Percentiles rank a stretch among this genome's conserved stretches.
phyloP scores from a whole-genome alignment of 2,329 filamentous ascomycete genomes.

The Fusarium falciforme region DNA sequence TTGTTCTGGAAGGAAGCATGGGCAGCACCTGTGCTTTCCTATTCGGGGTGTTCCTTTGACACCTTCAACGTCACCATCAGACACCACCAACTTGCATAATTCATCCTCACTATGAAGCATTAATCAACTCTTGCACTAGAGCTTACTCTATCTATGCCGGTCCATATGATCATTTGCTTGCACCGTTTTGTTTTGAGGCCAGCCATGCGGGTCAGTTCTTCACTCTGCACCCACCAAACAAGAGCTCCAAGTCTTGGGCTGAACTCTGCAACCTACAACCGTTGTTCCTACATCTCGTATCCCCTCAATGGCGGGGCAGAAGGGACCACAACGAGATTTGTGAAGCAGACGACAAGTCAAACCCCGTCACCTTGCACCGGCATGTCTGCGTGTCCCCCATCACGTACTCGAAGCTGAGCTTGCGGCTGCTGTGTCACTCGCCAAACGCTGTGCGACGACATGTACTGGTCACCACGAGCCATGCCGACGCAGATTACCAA shows the following conservation, averaged over 20 bases:
- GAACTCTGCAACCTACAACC: neutral
- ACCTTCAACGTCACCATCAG: neutral
- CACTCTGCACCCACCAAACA: conserved; percentile 7
- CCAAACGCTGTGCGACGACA: neutral
- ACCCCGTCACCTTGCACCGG: conserved; percentile 6
- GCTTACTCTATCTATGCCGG: neutral
- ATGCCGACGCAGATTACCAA: neutral
- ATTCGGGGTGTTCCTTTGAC: neutral
- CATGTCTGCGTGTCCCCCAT: neutral
- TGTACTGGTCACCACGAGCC: neutral
- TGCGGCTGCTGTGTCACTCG: conserved; percentile 2
- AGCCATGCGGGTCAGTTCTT: conserved; percentile 1
- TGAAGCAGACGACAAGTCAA: conserved; percentile 8
- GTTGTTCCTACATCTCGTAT: conserved; percentile 17
- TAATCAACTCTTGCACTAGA: neutral
- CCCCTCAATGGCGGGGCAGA: conserved; percentile 13
- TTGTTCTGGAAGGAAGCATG: conserved; percentile 30
- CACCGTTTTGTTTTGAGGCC: conserved; percentile 4
- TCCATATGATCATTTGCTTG: neutral
- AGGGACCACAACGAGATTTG: conserved; percentile 11
- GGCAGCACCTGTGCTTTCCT: conserved; percentile 6
- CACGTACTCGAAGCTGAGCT: conserved; percentile 3
- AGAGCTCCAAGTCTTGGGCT: neutral
- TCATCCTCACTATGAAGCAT: neutral
- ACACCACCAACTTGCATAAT: conserved; percentile 5